Base-by-base conservation (phyloP, 371 early-diverging fungal species). In the Mortierella sp. region DNA sequence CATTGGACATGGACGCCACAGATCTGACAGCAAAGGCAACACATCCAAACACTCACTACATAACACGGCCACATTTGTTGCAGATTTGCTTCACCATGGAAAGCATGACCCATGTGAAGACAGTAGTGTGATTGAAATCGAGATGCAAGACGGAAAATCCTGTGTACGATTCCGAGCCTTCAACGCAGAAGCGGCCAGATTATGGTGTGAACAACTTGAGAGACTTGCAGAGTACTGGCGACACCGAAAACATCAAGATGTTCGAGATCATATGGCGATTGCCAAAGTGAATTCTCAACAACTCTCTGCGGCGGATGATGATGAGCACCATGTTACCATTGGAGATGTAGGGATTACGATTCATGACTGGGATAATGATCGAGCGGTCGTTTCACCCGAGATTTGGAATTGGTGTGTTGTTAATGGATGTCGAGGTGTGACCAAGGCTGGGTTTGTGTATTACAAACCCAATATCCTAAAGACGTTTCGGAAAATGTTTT, bases 321-420 rank as follows among this genome's bases (percentile, higher is more conserved):
- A 78, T 57, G 74, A 72, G 55, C 55, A 61, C 13, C 67, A 62
- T 22, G 47, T 66, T 9, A 35, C 35, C 22, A 22, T 57, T 19
- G 57, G 35, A 34, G 66, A 45, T 10, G 56, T 26, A 10, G 81
- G 72, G 17, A 60, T 66, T 66, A 69, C 67, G 26, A 67, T 76
- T 12, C 71, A 73, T n/a, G 69, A 80, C 26, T 70, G 66, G 72
- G 78, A 82, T 43, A 83, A 76, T 31, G 76, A 72, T 35, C 58
- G 70, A 19, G 58, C 64, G 0, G 31, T 70, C 49, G 86, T 81
- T 15, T 85, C 88, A 49, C 86, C 89, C 1, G 83, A 84, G 6
- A 82, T 89, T 5, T 91, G 91, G 91, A 89, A 86, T 40, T 83
- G 83, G 64, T 91, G 91, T 62, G 71, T 75, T 6, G 63, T 73